These are phyloP conservation scores for Trypanosoma rangeli DNA, from an alignment of 208 protist genomes.

Conservation along the genomic window DNA sequence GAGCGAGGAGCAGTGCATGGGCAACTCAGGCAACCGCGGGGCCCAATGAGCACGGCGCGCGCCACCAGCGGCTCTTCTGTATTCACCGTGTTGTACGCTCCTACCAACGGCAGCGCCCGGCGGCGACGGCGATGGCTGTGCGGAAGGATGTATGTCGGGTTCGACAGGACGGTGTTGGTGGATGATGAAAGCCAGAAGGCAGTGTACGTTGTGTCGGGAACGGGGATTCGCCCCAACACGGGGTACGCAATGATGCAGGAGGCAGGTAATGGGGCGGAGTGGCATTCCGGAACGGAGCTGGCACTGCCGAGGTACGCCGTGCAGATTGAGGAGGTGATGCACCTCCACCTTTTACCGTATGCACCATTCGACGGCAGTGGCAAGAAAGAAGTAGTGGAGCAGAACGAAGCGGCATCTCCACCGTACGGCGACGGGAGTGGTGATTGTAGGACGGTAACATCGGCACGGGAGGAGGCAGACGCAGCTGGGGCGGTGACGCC, in stretches of 20 bases:
- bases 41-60: background rate
- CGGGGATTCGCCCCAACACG: conserved; percentile 43
- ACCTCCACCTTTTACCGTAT: conserved; percentile 73
- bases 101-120: conserved; percentile 36
- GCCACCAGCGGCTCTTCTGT: conserved; percentile 32
- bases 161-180: conserved; percentile 39
- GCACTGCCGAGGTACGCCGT: conserved; percentile 42
- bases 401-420: background rate
- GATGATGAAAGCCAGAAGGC: conserved; percentile 33
- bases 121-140: conserved; percentile 44
- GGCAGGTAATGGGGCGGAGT: conserved; percentile 52
- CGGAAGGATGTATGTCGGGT: conserved; percentile 51
- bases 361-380: background rate
- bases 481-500: background rate
- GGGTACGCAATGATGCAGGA: conserved; percentile 52
- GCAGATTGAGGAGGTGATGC: conserved; percentile 59
- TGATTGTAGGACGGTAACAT: background rate
- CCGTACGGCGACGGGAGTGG: background rate
- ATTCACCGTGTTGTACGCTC: conserved; percentile 57
- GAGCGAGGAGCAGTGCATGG: background rate
- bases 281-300: conserved; percentile 52
- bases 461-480: background rate
- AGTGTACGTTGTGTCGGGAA: conserved; percentile 40
- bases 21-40: background rate
- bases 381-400: background rate